Base-by-base conservation (phyloP, 768 basidiomycete species). In the Tricholomella constricta region DNA sequence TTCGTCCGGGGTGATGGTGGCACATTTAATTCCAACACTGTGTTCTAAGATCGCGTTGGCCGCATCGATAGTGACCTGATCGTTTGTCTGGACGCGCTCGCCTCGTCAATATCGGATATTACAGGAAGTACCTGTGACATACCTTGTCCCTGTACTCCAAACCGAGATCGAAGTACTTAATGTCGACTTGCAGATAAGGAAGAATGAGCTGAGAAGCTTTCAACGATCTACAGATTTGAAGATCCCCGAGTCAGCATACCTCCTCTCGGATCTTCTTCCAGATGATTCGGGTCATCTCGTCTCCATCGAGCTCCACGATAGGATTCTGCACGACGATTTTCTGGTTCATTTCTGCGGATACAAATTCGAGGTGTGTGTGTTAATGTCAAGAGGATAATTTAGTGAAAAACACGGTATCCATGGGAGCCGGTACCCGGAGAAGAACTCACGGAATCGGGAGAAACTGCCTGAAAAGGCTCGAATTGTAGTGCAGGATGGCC, bases 201-300 rank as follows among this genome's bases (percentile, higher is more conserved):
- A 97, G 80, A 65, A 99, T 96, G 64, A 99, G 87, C 92, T 96
- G 60, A 15, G n/a, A 59, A 44, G 32, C 23, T 23, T 27, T 51
- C 23, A 36, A 31, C 35, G 38, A 34, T n/a, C 20, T 29, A 27
- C 14, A 50, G 40, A 44, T 36, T 29, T 22, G 43, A 31, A 32
- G 31, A 5, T 29, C 34, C 20, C n/a, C 43, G 34, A 20, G 35
- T n/a, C 26, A 15, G 72, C 82, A 55, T 51, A 93, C 94, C 84
- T 97, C 93, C 64, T 97, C 90, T 52, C 91, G 80, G 65, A 95
- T 94, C 79, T 94, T 94, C 83, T 94, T 94, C 94, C 92, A 98
- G 69, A 98, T 99, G 65, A 99, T 97, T 61, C 96, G 80, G 29
- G 96, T 99, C 96, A 98, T 98, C 75, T 99, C 96, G 72, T 97